Evolutionary conservation across 2,329 filamentous ascomycete species (phyloP), one percentile per base, ranked within the genome.

Genomic region (Penicillium nordicum): DNA sequence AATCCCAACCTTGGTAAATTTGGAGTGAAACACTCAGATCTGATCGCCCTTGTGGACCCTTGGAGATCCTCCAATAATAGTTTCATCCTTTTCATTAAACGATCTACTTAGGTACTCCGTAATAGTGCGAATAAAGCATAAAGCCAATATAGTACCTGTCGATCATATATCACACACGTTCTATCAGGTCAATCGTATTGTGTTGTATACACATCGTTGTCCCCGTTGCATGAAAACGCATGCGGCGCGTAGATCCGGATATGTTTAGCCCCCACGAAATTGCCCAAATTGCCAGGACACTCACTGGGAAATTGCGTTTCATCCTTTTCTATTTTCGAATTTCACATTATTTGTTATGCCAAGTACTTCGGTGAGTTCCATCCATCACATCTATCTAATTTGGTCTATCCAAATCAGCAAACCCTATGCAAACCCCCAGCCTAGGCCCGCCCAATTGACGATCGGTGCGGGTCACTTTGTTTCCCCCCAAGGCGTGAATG

Each of bases 391-490:
- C 29, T 21, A 27, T 51, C 29, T 4, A 34, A 44, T 23, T 27
- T 23, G 43, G n/a, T 16, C 38, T 7, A 41, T 41, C 12, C 38
- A 30, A 36, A 14, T 6, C 32, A 12, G n/a, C 43, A 18, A 47
- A 27, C 9, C 21, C n/a, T 1, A 44, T 34, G 36, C 32, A 34
- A 14, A 18, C 18, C 27, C 30, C 38, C 38, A 32, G 49, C 10
- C 40, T 43, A 51, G 49, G 21, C 49, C 49, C 40, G 48, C 27
- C 32, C 34, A 45, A 29, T 30, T 29, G 36, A 18, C 36, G 40
- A 51, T 55, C 53, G 36, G 41, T n/a, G 53, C 53, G 48, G 48
- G 25, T 37, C 48, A 21, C 42, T 30, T 25, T 25, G 51, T 48
- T 18, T 10, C 36, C 50, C 50, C 44, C 18, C 44, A 27, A 53